A percentile compares a stretch with the other conserved stretches of the same genome.
phyloP scores from a whole-genome alignment of 768 basidiomycete species.

The Crassisporium funariophilum region DNA sequence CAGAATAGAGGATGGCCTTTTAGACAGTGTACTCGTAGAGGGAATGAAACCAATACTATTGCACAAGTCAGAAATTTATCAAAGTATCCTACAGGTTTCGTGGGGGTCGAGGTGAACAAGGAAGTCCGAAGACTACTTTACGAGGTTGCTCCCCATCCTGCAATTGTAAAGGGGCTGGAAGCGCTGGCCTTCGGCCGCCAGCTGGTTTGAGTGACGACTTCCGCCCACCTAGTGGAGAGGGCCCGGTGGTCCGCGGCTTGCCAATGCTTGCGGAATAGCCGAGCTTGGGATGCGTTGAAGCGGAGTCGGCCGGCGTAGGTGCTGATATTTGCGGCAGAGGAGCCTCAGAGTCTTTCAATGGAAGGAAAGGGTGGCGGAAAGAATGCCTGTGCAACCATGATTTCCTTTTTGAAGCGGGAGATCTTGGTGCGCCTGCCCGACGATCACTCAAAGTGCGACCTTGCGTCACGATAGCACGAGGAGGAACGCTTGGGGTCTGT shows the following conservation, averaged over 20 bases:
- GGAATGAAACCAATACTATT: neutral
- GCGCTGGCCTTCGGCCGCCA: slow-evolving; percentile 8
- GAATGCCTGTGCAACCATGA: slow-evolving; percentile 30
- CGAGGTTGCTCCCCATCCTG: slow-evolving; percentile 13
- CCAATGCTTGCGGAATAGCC: slow-evolving; percentile 18
- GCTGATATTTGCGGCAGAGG: slow-evolving; percentile 21
- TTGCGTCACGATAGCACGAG: slow-evolving; percentile 26
- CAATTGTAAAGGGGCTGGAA: neutral
- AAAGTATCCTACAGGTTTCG: slow-evolving; percentile 1
- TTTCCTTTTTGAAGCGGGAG: slow-evolving; percentile 30
- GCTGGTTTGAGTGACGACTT: slow-evolving; percentile 5
- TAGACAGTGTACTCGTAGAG: too few relatives aligned
- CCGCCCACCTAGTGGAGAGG: slow-evolving; percentile 13
- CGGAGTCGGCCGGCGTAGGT: slow-evolving; percentile 17
- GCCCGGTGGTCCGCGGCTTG: slow-evolving; percentile 15
- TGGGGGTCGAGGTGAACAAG: slow-evolving; percentile 15
- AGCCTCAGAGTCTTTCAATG: slow-evolving; percentile 32
- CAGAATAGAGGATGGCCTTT: too few relatives aligned
- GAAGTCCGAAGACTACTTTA: slow-evolving; percentile 21
- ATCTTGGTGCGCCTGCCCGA: slow-evolving; percentile 31
- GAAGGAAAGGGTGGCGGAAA: slow-evolving; percentile 41
- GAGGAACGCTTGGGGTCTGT: slow-evolving; percentile 22
- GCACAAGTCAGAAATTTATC: neutral
- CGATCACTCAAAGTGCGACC: slow-evolving; percentile 17
- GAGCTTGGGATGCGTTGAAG: slow-evolving; percentile 19